Conservation (phyloP, 257 asterid species). For the Lithospermum erythrorhizon region DNA sequence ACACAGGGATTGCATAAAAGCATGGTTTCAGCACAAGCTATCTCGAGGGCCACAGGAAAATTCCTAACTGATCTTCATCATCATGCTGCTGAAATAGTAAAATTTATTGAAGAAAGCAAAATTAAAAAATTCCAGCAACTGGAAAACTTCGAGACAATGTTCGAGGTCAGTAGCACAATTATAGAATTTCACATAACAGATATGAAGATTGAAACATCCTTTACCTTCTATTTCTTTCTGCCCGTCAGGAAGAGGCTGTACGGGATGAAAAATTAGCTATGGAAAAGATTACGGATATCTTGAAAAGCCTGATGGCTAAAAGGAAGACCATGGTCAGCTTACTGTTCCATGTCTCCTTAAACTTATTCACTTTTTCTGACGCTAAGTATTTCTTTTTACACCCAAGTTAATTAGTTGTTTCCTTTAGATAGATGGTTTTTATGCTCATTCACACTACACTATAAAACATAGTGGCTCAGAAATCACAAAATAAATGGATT, state of each 20-base stretch:
- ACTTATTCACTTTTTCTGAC: too few relatives aligned
- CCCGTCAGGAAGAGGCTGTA: constrained; percentile 56
- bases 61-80: constrained; percentile 45
- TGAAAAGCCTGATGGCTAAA: constrained; percentile 45
- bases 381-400: not conserved
- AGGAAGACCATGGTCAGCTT: constrained; percentile 43
- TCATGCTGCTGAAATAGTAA: constrained; percentile 49
- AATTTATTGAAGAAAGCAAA: constrained; percentile 44
- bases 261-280: constrained; percentile 54
- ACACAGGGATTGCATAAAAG: constrained; percentile 46
- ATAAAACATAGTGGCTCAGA: too few relatives aligned
- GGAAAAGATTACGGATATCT: constrained; percentile 52
- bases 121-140: constrained; percentile 34
- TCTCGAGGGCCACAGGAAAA: constrained; percentile 51
- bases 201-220: not conserved
- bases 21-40: constrained; percentile 47
- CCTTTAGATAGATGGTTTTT: too few relatives aligned
- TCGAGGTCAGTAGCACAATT: constrained; percentile 34
- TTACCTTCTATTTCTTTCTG: not conserved
- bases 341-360: constrained; percentile 5
- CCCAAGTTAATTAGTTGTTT: not conserved
- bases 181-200: not conserved
- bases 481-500: too few relatives aligned
- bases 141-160: constrained; percentile 43
- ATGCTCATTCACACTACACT: too few relatives aligned